Conservation (phyloP, 805 yeast species). For the Candida railenensis region DNA sequence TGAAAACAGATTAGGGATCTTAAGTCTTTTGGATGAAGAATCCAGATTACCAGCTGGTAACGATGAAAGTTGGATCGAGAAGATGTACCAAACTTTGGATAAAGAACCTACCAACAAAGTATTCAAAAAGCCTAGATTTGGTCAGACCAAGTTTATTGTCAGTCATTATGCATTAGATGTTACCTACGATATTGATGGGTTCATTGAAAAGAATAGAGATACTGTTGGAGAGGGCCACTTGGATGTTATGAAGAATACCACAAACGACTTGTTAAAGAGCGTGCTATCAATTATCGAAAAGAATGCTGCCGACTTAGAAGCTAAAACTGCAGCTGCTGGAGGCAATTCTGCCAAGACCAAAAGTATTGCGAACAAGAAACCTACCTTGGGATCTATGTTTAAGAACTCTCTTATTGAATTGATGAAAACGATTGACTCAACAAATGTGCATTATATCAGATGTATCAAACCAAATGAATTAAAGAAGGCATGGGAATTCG, state of each 20-base stretch:
- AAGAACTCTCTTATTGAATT: conserved; percentile 88
- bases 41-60: conserved; percentile 91
- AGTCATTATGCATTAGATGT: conserved; percentile 95
- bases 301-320: conserved; percentile 49
- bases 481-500: conserved; percentile 94
- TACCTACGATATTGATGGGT: conserved; percentile 87
- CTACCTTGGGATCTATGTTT: conserved; percentile 93
- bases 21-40: conserved; percentile 90
- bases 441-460: conserved; percentile 94
- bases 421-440: conserved; percentile 89
- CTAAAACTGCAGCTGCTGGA: conserved; percentile 22
- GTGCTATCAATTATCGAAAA: conserved; percentile 66
- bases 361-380: conserved; percentile 62
- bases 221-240: conserved; percentile 95
- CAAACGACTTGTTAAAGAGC: conserved; percentile 62
- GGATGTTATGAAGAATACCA: conserved; percentile 72
- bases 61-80: conserved; percentile 89
- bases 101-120: conserved; percentile 73
- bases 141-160: conserved; percentile 86
- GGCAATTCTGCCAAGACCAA: conserved; percentile 25
- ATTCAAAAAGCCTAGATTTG: conserved; percentile 92
- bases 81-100: conserved; percentile 81
- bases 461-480: conserved; percentile 96
- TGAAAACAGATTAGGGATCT: conserved; percentile 84
- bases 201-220: conserved; percentile 95